Evolutionary conservation across 2,329 filamentous ascomycete genomes (phyloP), one percentile per base, ranked within the genome.

Genomic region (Metarhizium album): DNA sequence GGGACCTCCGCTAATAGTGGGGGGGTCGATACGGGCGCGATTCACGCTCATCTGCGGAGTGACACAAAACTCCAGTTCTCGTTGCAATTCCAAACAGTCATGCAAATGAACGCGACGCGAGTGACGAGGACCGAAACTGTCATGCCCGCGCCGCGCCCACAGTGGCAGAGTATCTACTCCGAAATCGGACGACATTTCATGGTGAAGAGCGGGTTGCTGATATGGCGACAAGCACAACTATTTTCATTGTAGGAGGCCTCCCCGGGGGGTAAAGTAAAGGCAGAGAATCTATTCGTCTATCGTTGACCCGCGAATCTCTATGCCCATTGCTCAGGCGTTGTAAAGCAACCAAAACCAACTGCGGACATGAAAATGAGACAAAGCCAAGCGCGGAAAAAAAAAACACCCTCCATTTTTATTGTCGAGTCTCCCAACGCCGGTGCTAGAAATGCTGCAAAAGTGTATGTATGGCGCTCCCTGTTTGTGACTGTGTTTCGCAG

Each of bases 211-310:
- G 7, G 11, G 27, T 29, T 29, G 11, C n/a, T n/a, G n/a, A n/a
- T n/a, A n/a, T n/a, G n/a, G n/a, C n/a, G n/a, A n/a, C n/a, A n/a
- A n/a, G n/a, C n/a, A n/a, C n/a, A n/a, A n/a, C n/a, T n/a, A n/a
- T n/a, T n/a, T n/a, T n/a, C n/a, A 9, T 29, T 22, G 37, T 18
- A 40, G n/a, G 20, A 43, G 22, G 18, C 8, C 4, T 11, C 40
- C 18, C 38, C 13, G n/a, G n/a, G n/a, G n/a, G n/a, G n/a, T n/a
- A n/a, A n/a, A n/a, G n/a, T n/a, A 11, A 18, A 37, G 18, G 37
- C 9, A 43, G 22, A 24, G 40, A 23, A 24, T 51, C 50, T 45
- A 51, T 51, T 51, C 33, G 48, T 47, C 40, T 48, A 45, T 48
- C 40, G 45, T 48, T 45, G 29, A 40, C 50, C 31, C 38, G 46